Evolutionary conservation across 2,329 filamentous ascomycete species (phyloP), one percentile per base, ranked within the genome.

Genomic region (Metarhizium sp.): DNA sequence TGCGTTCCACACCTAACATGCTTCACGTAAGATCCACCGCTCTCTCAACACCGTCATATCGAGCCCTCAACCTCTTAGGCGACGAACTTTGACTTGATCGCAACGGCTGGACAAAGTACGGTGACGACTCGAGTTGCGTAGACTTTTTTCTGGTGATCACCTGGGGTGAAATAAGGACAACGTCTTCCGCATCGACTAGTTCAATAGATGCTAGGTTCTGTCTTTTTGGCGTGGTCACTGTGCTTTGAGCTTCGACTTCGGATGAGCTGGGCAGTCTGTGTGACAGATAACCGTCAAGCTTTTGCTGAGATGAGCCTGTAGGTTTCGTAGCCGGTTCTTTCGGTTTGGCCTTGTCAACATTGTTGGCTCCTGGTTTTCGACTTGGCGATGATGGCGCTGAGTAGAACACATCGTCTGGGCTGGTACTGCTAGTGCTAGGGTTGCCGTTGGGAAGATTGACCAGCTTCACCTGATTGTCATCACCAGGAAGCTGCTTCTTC

Each of bases 1-100:
- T 8, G 32, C 49, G 8, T n/a, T 20, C 13, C 34, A 18, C 10
- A 18, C 8, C 3, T 36, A 46, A 36, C n/a, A 30, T 48, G n/a
- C 48, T n/a, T 57, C 43, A 58, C 16, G 56, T 62, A 38, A 59
- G 36, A 43, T 62, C 60, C 13, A 59, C 36, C 10, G 59, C 52
- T n/a, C 62, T 60, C 25, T 69, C 69, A 45, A 71, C 61, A n/a
- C 69, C 68, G 50, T 67, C 66, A 55, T 71, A 71, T 42, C 47
- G 16, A 11, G 58, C 53, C 42, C 20, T 29, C 30, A 18, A 13
- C n/a, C 34, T 52, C 32, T 16, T 32, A 11, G 55, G 45, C 38
- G 49, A 53, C 16, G 29, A 6, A 30, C 51, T 57, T 46, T 50
- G 45, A 29, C 57, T 58, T 40, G 57, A 55, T 14, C 25, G 43